Conservation (phyloP, 352 stramenopile genomes). For the Phytophthora rubi region DNA sequence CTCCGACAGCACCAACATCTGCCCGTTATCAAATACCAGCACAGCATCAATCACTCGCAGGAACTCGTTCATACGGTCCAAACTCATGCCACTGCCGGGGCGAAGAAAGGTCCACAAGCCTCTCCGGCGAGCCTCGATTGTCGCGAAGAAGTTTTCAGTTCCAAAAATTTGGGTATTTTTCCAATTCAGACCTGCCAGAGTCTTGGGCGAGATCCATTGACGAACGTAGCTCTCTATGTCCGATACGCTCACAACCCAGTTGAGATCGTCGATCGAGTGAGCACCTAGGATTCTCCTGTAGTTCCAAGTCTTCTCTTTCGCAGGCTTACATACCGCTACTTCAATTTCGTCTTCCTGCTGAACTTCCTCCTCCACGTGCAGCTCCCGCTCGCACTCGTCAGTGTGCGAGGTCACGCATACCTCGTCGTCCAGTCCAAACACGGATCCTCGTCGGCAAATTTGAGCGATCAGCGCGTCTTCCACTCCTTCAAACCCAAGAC, state of each 20-base stretch:
- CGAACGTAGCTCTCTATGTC: slow-evolving; percentile 6
- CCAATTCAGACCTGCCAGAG: slow-evolving; percentile 36
- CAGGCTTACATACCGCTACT: background rate
- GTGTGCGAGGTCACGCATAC: slow-evolving; percentile 40
- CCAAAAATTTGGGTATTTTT: slow-evolving; percentile 27
- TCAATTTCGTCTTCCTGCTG: slow-evolving; percentile 33
- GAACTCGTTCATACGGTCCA: slow-evolving; percentile 15
- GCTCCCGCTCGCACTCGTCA: slow-evolving; percentile 57
- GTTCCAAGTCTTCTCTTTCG: slow-evolving; percentile 33
- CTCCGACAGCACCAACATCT: slow-evolving; percentile 24
- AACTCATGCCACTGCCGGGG: background rate
- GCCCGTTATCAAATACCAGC: slow-evolving; percentile 39
- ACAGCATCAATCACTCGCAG: slow-evolving; percentile 39
- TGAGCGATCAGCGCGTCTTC: slow-evolving; percentile 4
- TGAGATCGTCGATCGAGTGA: slow-evolving; percentile 8
- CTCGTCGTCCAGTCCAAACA: slow-evolving; percentile 43
- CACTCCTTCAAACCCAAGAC: background rate
- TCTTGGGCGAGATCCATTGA: background rate
- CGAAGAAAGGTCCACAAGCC: too few species aligned
- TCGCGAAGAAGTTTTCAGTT: slow-evolving; percentile 49
- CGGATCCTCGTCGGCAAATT: slow-evolving; percentile 7
- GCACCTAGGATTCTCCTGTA: slow-evolving; percentile 18
- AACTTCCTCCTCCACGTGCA: slow-evolving; percentile 52
- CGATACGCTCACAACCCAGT: background rate
- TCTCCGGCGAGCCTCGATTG: slow-evolving; percentile 1